Percentiles rank a stretch among this genome's conserved stretches.
These are phyloP conservation scores for Hyaloscypha hepaticicola DNA, from an alignment of 495 filamentous ascomycete species.

Conservation along the genomic window DNA sequence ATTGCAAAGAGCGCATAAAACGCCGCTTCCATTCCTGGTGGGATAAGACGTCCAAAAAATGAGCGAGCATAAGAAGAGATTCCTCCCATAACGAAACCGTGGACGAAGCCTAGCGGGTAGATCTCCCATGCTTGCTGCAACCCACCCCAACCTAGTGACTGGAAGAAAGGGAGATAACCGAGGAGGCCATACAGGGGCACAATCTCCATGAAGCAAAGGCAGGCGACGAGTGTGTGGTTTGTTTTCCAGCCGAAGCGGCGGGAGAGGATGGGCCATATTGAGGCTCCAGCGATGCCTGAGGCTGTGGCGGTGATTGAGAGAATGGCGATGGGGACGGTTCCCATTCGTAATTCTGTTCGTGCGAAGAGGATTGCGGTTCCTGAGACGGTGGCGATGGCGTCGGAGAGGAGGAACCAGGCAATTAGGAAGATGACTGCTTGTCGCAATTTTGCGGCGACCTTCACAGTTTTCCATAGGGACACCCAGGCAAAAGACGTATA, in stretches of 20 bases:
- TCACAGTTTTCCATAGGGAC: conserved; percentile 74
- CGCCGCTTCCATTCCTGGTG: conserved; percentile 88
- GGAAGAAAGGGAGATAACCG: conserved; percentile 82
- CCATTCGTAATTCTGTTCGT: conserved; percentile 90
- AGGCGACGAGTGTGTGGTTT: conserved; percentile 83
- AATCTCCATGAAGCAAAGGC: conserved; percentile 83
- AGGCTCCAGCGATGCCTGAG: conserved; percentile 81
- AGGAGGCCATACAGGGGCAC: conserved; percentile 90
- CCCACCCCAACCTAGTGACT: conserved; percentile 71
- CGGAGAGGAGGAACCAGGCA: conserved; percentile 93
- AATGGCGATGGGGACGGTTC: conserved; percentile 78
- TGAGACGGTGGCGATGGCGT: conserved; percentile 90
- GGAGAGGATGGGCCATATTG: conserved; percentile 81
- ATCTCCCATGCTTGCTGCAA: conserved; percentile 94
- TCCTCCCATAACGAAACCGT: conserved; percentile 90
- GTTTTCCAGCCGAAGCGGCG: conserved; percentile 62
- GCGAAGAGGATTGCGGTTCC: conserved; percentile 95
- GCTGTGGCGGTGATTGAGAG: conserved; percentile 89
- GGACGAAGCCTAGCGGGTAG: conserved; percentile 87
- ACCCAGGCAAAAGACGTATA: conserved; percentile 84
- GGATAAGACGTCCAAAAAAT: conserved; percentile 86
- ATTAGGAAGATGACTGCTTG: conserved; percentile 86
- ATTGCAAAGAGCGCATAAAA: conserved; percentile 97
- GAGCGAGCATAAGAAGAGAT: conserved; percentile 89
- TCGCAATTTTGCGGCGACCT: conserved; percentile 74